Percentiles rank a stretch among this genome's conserved stretches.
Evolutionary conservation across 2,329 filamentous ascomycete species (phyloP).

Genomic region (Huntiella decipiens): DNA sequence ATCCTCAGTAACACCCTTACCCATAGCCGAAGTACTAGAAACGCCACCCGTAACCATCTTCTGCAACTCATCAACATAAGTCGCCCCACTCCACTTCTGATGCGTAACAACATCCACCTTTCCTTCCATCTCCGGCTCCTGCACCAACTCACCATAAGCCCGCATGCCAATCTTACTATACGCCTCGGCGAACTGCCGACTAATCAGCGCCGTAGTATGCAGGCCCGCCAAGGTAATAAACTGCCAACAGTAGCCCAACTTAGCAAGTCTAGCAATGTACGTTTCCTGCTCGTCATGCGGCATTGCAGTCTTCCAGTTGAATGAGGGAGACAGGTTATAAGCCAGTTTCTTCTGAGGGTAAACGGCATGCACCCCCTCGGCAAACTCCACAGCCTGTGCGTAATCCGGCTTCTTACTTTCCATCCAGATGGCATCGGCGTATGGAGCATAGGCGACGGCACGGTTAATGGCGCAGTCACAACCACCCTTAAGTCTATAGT

Average conservation of each 20-base stretch:
- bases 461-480: constrained; percentile 83
- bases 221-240: constrained; percentile 98
- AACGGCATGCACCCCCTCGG: constrained; percentile 77
- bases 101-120: constrained; percentile 92
- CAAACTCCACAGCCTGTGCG: constrained; percentile 80
- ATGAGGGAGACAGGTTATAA: constrained; percentile 95
- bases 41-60: constrained; percentile 96
- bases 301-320: constrained; percentile 99
- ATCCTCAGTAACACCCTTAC: constrained; percentile 91
- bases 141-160: constrained; percentile 89
- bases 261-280: constrained; percentile 76
- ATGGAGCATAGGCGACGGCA: constrained; percentile 78
- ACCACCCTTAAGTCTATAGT: constrained; percentile 81
- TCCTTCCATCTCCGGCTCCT: constrained; percentile 88
- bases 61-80: constrained; percentile 82
- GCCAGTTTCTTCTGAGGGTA: constrained; percentile 95
- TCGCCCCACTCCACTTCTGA: constrained; percentile 96
- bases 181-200: constrained; percentile 69
- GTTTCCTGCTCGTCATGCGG: constrained; percentile 81
- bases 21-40: constrained; percentile 86
- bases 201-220: constrained; percentile 86
- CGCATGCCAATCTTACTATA: constrained; percentile 77
- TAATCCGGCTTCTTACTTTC: constrained; percentile 93
- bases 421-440: constrained; percentile 98
- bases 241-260: constrained; percentile 95